These are phyloP conservation scores for Aspergillus amoenus DNA, from an alignment of 2,329 filamentous ascomycete genomes.

Conservation along the genomic window DNA sequence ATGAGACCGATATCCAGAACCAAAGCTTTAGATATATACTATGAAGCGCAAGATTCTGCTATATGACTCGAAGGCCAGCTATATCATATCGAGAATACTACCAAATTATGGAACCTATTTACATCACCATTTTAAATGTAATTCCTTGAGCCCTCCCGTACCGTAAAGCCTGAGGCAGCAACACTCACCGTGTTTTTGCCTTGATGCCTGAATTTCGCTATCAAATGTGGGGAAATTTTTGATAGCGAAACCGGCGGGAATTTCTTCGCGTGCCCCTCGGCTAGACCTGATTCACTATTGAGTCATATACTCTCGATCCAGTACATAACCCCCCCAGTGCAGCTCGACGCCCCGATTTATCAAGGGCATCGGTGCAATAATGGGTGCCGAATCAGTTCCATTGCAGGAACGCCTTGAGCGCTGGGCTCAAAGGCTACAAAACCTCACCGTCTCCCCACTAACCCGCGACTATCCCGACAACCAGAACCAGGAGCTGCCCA, in stretches of 20 bases:
- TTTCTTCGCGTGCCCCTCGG: slow-evolving; percentile 26
- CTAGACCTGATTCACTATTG: slow-evolving; percentile 24
- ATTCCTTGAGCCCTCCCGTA: too few relatives aligned
- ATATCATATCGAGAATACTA: too few relatives aligned
- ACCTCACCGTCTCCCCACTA: slow-evolving; percentile 44
- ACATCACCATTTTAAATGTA: too few relatives aligned
- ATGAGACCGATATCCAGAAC: slow-evolving; percentile 24
- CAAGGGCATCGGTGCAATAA: slow-evolving; percentile 24
- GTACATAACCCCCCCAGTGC: not conserved
- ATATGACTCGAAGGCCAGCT: too few relatives aligned
- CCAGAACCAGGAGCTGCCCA: slow-evolving; percentile 35
- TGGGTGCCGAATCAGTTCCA: slow-evolving; percentile 34
- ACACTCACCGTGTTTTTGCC: not conserved
- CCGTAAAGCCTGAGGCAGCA: not conserved
- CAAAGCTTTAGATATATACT: slow-evolving; percentile 9
- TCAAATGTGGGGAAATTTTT: slow-evolving; percentile 13
- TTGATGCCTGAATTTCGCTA: not conserved
- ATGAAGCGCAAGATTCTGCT: not conserved
- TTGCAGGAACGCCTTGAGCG: slow-evolving; percentile 41
- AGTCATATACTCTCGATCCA: slow-evolving; percentile 6
- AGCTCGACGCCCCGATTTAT: slow-evolving; percentile 8
- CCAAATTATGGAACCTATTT: too few relatives aligned
- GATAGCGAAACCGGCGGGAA: slow-evolving; percentile 30
- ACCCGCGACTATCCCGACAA: slow-evolving; percentile 46
- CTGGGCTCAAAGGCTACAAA: slow-evolving; percentile 43